Conservation (phyloP, 305 asterid species). For the Solanum aculeatissimum region DNA sequence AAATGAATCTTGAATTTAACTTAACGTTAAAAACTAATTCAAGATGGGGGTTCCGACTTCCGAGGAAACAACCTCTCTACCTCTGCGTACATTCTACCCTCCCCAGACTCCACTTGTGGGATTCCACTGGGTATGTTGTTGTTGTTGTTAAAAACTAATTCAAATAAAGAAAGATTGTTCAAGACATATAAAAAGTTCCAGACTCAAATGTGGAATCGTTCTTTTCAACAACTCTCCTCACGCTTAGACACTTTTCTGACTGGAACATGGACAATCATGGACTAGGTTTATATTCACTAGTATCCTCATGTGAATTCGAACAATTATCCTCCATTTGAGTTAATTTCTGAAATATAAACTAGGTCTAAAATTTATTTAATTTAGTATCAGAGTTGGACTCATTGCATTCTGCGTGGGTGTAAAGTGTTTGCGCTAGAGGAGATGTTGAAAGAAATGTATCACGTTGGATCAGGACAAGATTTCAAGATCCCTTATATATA, state of each 20-base stretch:
- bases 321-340: neutral
- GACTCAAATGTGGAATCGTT: neutral
- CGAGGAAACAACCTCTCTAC: too few species aligned
- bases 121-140: too few species aligned
- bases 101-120: too few species aligned
- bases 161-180: neutral
- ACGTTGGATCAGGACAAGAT: neutral
- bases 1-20: neutral
- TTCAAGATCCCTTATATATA: neutral
- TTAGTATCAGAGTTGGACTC: neutral
- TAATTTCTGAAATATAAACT: neutral
- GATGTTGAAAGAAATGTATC: neutral
- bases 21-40: neutral
- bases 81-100: too few species aligned
- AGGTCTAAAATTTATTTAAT: neutral
- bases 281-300: neutral
- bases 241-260: neutral
- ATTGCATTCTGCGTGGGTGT: rapidly evolving
- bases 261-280: neutral
- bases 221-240: neutral
- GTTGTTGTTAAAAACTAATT: too few species aligned
- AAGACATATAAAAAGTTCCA: neutral
- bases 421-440: neutral
- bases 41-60: too few species aligned
- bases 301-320: neutral